Conservation (phyloP, 1,139 yeast species). For the Candida sanyaensis region DNA sequence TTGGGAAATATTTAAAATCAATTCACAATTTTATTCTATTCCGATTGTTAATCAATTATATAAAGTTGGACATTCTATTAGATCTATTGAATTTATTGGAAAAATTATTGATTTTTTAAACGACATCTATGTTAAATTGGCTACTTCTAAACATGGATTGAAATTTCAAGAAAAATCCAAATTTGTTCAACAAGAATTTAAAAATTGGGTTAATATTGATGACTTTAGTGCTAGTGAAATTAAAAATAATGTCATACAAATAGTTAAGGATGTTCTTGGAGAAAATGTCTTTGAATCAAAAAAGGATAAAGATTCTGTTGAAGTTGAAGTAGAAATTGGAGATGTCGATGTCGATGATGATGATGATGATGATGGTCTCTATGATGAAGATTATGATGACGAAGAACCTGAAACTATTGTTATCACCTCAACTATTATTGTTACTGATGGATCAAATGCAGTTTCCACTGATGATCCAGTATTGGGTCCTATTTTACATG, state of each 20-base stretch:
- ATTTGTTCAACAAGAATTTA: slow-evolving; percentile 31
- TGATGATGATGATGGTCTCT: slow-evolving; percentile 7
- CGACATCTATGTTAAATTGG: slow-evolving; percentile 7
- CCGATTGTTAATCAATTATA: slow-evolving; percentile 1
- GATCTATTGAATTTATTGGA: slow-evolving; percentile 6
- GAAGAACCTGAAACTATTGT: slow-evolving; percentile 25
- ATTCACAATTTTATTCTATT: background rate
- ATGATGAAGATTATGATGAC: slow-evolving; percentile 16
- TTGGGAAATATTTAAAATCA: slow-evolving; percentile 1
- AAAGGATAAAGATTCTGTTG: slow-evolving; percentile 13
- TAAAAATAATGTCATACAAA: slow-evolving; percentile 19
- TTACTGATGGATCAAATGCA: slow-evolving; percentile 14
- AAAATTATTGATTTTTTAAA: slow-evolving; percentile 3
- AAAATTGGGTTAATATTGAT: slow-evolving; percentile 26
- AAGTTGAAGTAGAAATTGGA: slow-evolving; percentile 13
- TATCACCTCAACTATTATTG: slow-evolving; percentile 33
- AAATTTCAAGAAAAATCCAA: slow-evolving; percentile 20
- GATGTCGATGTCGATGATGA: slow-evolving; percentile 6
- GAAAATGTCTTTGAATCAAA: slow-evolving; percentile 8
- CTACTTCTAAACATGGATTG: slow-evolving; percentile 12
- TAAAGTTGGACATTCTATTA: background rate
- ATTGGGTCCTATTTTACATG: slow-evolving; percentile 27
- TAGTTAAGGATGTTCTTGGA: slow-evolving; percentile 24
- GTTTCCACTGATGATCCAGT: slow-evolving; percentile 15
- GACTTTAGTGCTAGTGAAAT: slow-evolving; percentile 16